Evolutionary conservation across 2,329 filamentous ascomycete species (phyloP).

Genomic region (Sporothrix curviconia): DNA sequence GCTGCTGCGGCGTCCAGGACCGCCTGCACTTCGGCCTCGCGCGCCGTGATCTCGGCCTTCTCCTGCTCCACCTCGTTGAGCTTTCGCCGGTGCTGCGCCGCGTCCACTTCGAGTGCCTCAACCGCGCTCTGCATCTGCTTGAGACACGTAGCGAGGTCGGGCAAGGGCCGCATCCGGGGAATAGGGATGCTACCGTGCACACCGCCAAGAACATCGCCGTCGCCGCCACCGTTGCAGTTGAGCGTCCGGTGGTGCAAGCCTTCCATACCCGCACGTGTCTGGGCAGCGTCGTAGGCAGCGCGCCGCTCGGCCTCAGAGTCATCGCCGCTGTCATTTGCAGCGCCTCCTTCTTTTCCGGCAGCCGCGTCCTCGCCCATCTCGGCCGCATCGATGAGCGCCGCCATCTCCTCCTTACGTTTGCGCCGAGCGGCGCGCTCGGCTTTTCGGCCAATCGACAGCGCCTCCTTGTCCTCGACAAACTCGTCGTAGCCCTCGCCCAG

Average conservation of each 20-base stretch:
- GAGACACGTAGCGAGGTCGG: constrained; percentile 62
- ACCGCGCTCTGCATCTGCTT: constrained; percentile 57
- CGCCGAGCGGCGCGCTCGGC: constrained; percentile 66
- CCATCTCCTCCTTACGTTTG: constrained; percentile 69
- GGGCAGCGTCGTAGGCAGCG: constrained; percentile 79
- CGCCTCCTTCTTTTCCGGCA: constrained; percentile 48
- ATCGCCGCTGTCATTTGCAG: constrained; percentile 56
- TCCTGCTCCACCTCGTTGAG: constrained; percentile 64
- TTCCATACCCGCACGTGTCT: constrained; percentile 82
- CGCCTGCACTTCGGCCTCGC: constrained; percentile 74
- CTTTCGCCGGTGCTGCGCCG: constrained; percentile 52
- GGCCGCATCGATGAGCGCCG: constrained; percentile 72
- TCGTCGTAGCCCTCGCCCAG: constrained; percentile 90
- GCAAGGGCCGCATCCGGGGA: constrained; percentile 70
- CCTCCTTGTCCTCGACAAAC: constrained; percentile 72
- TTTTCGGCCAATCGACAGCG: constrained; percentile 68
- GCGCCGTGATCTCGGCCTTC: constrained; percentile 57
- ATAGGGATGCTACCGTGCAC: constrained; percentile 25
- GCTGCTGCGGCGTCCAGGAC: constrained; percentile 75
- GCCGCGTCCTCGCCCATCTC: constrained; percentile 54
- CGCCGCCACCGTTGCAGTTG: constrained; percentile 33
- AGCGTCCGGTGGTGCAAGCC: constrained; percentile 47
- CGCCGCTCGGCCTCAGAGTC: constrained; percentile 66
- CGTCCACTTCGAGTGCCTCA: constrained; percentile 55
- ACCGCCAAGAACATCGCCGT: constrained; percentile 28